A percentile compares a stretch with the other conserved stretches of the same genome.
These are phyloP conservation scores for Penicillium sp. DNA, from an alignment of 2,329 filamentous ascomycete genomes.

Conservation along the genomic window DNA sequence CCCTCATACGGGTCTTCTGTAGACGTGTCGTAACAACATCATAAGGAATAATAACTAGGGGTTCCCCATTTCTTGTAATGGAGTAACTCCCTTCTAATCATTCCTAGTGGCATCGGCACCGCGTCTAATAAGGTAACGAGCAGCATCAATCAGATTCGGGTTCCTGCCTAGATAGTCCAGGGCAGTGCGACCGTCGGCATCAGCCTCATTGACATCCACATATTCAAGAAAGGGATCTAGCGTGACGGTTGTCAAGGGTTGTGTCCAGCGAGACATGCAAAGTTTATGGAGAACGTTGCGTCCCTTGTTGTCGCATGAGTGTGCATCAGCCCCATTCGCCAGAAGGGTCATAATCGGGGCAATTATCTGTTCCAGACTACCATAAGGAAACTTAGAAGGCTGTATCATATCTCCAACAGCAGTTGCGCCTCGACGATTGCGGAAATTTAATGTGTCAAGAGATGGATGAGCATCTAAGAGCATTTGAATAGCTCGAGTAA, in stretches of 20 bases:
- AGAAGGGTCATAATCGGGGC: background rate
- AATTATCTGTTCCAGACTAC: background rate
- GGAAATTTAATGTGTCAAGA: background rate
- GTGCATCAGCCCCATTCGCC: background rate
- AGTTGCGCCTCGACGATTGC: background rate
- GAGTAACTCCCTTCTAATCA: background rate
- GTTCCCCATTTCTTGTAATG: no score
- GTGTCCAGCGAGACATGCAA: background rate
- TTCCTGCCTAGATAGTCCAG: background rate
- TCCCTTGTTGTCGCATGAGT: background rate
- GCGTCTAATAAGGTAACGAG: background rate
- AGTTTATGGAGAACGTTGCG: background rate
- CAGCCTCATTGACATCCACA: background rate
- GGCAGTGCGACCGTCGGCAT: background rate
- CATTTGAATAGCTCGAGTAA: background rate
- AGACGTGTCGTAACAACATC: no score
- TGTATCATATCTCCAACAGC: background rate
- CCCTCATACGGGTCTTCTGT: no score
- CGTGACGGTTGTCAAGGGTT: background rate
- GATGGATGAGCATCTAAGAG: background rate
- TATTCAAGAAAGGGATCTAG: background rate
- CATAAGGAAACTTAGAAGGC: no score
- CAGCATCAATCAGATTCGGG: background rate
- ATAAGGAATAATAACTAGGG: no score
- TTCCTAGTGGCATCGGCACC: background rate